Evolutionary conservation across 257 asterid genomes (phyloP).

Genomic region (Nicotiana knightiana): DNA sequence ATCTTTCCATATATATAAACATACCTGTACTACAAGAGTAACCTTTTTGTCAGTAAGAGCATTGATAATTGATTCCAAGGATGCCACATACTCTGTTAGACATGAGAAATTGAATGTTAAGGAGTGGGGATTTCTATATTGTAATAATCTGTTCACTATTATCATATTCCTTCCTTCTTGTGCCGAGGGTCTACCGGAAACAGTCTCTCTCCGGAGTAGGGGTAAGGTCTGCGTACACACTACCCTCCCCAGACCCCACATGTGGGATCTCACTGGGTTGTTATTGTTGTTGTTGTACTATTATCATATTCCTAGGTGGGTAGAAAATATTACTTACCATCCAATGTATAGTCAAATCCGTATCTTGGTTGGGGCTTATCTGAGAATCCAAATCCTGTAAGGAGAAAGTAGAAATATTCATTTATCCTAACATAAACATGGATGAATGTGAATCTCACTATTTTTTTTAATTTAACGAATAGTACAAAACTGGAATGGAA

Average conservation of each 20-base stretch:
- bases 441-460: neutral
- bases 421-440: neutral
- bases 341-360: conserved; percentile 86
- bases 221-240: no score
- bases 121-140: neutral
- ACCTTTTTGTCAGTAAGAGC: conserved; percentile 49
- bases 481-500: neutral
- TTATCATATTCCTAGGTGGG: neutral
- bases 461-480: neutral
- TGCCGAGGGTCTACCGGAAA: no score
- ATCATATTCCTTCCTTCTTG: neutral
- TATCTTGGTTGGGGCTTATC: conserved; percentile 92
- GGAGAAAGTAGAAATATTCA: conserved; percentile 7
- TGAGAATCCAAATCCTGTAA: conserved; percentile 92
- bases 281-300: no score
- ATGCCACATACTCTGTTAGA: conserved; percentile 64
- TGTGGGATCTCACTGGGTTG: no score
- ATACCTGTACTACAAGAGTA: conserved; percentile 87
- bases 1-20: neutral
- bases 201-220: no score
- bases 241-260: no score
- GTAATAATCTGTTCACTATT: neutral
- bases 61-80: conserved; percentile 57
- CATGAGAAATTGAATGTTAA: neutral
- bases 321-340: conserved; percentile 35